phyloP scores from a whole-genome alignment of 805 yeast species.

The Saturnispora quitensis region DNA sequence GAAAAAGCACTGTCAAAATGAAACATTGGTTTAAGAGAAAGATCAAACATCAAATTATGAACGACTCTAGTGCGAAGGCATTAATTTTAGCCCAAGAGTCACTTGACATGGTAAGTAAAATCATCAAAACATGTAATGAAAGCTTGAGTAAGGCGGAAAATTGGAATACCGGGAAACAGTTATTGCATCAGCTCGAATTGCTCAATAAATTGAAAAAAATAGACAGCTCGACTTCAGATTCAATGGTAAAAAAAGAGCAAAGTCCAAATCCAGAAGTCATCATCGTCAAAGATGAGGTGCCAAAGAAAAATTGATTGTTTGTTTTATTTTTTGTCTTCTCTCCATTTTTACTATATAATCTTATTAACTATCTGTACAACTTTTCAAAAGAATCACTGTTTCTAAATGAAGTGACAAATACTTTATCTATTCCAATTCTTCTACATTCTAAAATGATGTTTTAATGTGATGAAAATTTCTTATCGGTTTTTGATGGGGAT shows the following conservation, averaged over 20 bases:
- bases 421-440: too few relatives aligned
- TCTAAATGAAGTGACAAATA: too few relatives aligned
- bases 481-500: too few relatives aligned
- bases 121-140: conserved; percentile 77
- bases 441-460: too few relatives aligned
- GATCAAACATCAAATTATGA: conserved; percentile 21
- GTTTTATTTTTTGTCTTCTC: background rate
- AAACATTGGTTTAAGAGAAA: conserved; percentile 23
- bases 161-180: conserved; percentile 42
- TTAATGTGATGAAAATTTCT: too few relatives aligned
- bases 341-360: background rate
- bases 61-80: conserved; percentile 58
- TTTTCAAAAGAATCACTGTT: background rate
- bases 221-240: conserved; percentile 3
- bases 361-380: background rate
- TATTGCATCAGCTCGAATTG: conserved; percentile 22
- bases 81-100: conserved; percentile 83
- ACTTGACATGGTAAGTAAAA: conserved; percentile 73
- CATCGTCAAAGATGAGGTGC: background rate
- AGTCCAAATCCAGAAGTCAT: conserved; percentile 1
- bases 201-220: conserved; percentile 22
- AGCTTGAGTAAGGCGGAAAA: conserved; percentile 77
- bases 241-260: background rate
- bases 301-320: background rate
- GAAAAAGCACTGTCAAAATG: conserved; percentile 8